Evolutionary conservation across 164 flowering plant species (phyloP).

Genomic region (Houttuynia cordata): DNA sequence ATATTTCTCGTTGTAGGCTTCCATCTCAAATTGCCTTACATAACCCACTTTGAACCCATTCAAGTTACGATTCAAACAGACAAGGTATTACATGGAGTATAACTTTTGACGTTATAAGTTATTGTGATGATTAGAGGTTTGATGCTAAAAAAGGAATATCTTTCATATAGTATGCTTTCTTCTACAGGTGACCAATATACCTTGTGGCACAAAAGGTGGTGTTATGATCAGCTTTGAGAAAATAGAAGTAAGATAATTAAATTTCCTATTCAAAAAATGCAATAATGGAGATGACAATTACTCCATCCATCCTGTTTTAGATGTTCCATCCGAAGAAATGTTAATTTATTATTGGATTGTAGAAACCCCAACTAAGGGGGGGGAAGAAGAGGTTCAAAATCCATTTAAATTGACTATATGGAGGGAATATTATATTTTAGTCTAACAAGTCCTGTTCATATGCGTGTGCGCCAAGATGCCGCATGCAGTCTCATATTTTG

Average conservation of each 20-base stretch:
- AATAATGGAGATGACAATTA: not conserved
- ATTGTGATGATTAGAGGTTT: no score
- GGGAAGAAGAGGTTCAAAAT: no score
- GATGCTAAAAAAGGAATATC: not conserved
- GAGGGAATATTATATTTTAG: no score
- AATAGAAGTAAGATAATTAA: conserved; percentile 51
- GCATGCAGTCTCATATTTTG: no score
- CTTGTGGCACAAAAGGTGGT: conserved; percentile 99
- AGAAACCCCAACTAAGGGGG: no score
- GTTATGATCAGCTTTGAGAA: conserved; percentile 92
- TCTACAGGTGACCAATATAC: conserved; percentile 77
- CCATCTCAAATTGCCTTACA: conserved; percentile 22
- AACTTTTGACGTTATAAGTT: not conserved
- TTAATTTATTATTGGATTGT: no score
- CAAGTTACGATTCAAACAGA: conserved; percentile 87
- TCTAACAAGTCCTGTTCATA: no score
- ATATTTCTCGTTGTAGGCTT: conserved; percentile 40
- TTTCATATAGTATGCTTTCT: not conserved
- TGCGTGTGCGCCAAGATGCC: no score
- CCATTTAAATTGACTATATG: no score
- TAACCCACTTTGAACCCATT: not conserved
- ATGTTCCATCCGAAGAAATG: no score
- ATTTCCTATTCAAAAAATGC: not conserved
- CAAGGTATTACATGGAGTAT: conserved; percentile 35
- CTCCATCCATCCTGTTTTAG: no score